Conservation (phyloP, 1,139 yeast species). For the Yamadazyma sp. region DNA sequence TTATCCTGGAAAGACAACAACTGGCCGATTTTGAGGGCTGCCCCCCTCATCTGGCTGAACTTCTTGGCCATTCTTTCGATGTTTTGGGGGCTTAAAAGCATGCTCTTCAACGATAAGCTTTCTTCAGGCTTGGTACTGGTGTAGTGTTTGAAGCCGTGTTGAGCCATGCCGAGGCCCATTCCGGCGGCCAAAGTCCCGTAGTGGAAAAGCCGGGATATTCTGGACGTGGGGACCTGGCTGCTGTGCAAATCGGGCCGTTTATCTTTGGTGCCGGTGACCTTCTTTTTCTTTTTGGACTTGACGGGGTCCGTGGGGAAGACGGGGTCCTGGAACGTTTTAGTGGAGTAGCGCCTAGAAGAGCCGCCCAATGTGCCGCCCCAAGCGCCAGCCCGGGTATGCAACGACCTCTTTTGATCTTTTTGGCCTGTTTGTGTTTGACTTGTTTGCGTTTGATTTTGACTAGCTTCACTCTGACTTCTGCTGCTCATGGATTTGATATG, state of each 20-base stretch:
- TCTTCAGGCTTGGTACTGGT: slow-evolving; percentile 47
- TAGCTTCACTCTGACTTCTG: no score
- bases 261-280: slow-evolving; percentile 11
- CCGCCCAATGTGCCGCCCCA: no score
- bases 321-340: slow-evolving; percentile 12
- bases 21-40: slow-evolving; percentile 95
- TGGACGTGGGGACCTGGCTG: slow-evolving; percentile 80
- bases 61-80: slow-evolving; percentile 86
- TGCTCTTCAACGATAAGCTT: slow-evolving; percentile 52
- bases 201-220: slow-evolving; percentile 85
- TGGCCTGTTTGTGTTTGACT: not conserved
- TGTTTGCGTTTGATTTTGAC: no score
- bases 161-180: slow-evolving; percentile 80
- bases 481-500: slow-evolving; percentile 6
- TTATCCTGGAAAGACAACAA: slow-evolving; percentile 92
- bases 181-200: slow-evolving; percentile 94
- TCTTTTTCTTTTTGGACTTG: slow-evolving; percentile 5
- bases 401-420: slow-evolving; percentile 8
- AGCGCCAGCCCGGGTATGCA: slow-evolving; percentile 5
- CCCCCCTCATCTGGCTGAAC: slow-evolving; percentile 95
- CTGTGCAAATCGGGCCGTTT: slow-evolving; percentile 18
- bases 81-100: slow-evolving; percentile 77
- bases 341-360: slow-evolving; percentile 11
- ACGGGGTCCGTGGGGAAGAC: slow-evolving; percentile 14
- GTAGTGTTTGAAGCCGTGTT: slow-evolving; percentile 71